These are phyloP conservation scores for Jacaranda mimosifolia DNA, from an alignment of 257 asterid species.

Conservation along the genomic window DNA sequence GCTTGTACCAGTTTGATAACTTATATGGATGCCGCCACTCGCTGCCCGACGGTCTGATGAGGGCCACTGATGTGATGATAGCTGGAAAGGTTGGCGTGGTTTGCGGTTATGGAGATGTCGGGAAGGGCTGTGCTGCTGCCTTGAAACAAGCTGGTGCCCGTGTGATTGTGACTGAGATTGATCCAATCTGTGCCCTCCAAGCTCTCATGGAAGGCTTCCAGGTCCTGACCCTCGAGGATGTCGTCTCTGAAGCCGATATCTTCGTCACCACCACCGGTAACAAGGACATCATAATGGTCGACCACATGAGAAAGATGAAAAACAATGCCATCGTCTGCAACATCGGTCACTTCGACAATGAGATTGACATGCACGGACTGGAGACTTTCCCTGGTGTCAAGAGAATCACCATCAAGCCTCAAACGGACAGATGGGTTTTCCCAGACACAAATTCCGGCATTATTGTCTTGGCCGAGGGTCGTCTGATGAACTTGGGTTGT, in stretches of 20 bases:
- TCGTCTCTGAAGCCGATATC: constrained; percentile 55
- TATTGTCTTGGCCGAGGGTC: constrained; percentile 62
- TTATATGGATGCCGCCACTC: constrained; percentile 69
- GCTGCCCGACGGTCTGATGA: constrained; percentile 59
- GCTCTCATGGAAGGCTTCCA: constrained; percentile 68
- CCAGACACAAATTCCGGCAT: constrained; percentile 55
- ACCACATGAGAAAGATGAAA: constrained; percentile 65
- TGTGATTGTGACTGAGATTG: constrained; percentile 59
- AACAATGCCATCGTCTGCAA: constrained; percentile 68
- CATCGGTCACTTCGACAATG: constrained; percentile 70
- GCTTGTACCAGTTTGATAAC: constrained; percentile 46
- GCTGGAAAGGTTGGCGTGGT: constrained; percentile 63
- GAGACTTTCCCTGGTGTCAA: constrained; percentile 57
- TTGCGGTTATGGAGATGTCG: constrained; percentile 60
- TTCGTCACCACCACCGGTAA: constrained; percentile 65
- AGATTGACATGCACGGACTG: constrained; percentile 59
- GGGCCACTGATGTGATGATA: constrained; percentile 63
- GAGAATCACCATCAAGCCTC: constrained; percentile 64
- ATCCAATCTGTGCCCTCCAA: constrained; percentile 63
- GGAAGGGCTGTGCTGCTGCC: constrained; percentile 59
- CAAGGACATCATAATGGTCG: constrained; percentile 63
- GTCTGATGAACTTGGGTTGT: constrained; percentile 68
- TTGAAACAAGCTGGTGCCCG: constrained; percentile 61
- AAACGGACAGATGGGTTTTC: constrained; percentile 57
- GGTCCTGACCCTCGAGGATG: constrained; percentile 50